These are phyloP conservation scores for Mortierella sp. DNA, from an alignment of 371 early-diverging fungal species.

Conservation along the genomic window DNA sequence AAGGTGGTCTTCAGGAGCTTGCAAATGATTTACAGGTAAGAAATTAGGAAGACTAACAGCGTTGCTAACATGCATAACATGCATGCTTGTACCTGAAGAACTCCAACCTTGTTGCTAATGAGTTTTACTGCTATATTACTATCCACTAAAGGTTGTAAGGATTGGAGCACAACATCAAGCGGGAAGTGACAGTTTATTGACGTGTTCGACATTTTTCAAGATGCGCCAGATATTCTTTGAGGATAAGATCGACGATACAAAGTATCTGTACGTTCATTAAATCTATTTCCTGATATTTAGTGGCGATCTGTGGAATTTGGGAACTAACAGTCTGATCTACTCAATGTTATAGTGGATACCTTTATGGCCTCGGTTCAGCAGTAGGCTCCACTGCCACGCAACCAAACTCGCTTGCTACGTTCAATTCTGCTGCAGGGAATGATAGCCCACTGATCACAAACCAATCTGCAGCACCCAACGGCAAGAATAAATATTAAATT, in stretches of 20 bases:
- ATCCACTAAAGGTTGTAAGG: slow-evolving; percentile 76
- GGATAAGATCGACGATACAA: slow-evolving; percentile 92
- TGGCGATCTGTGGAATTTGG: too few relatives aligned
- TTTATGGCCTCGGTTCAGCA: slow-evolving; percentile 58
- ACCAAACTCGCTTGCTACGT: slow-evolving; percentile 54
- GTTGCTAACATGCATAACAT: not conserved
- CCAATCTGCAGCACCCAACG: slow-evolving; percentile 42
- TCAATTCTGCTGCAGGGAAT: slow-evolving; percentile 57
- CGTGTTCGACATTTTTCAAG: slow-evolving; percentile 96
- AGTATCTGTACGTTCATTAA: slow-evolving; percentile 77
- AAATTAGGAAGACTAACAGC: not conserved
- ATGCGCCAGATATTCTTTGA: slow-evolving; percentile 97
- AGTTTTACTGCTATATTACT: not conserved
- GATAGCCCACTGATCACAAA: slow-evolving; percentile 57
- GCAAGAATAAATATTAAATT: too few relatives aligned
- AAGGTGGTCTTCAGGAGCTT: slow-evolving; percentile 99
- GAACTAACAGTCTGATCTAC: not conserved
- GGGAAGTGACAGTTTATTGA: slow-evolving; percentile 98
- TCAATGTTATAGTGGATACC: slow-evolving; percentile 41
- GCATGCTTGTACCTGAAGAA: too few relatives aligned
- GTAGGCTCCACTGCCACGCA: slow-evolving; percentile 52
- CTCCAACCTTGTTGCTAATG: not conserved
- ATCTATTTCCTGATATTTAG: too few relatives aligned
- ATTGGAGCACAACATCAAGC: slow-evolving; percentile 99
- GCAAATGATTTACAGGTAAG: slow-evolving; percentile 95